These are phyloP conservation scores for Mikania micrantha DNA, from an alignment of 129 eudicot species.

Conservation along the genomic window DNA sequence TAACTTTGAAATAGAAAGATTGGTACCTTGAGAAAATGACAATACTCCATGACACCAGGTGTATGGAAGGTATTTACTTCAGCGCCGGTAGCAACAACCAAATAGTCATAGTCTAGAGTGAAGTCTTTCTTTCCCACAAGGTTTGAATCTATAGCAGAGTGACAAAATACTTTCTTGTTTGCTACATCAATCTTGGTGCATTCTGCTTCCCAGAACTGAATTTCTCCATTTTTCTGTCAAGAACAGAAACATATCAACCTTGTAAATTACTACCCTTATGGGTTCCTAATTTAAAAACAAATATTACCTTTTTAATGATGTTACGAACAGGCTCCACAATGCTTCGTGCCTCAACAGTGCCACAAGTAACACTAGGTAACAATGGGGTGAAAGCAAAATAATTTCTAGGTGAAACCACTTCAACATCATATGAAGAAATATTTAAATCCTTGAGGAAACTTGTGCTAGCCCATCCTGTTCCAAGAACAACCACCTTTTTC, in stretches of 20 bases:
- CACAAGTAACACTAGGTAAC: conserved; percentile 93
- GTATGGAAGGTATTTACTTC: conserved; percentile 80
- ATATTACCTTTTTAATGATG: conserved; percentile 61
- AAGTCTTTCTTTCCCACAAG: conserved; percentile 57
- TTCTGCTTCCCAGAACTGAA: conserved; percentile 82
- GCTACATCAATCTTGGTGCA: conserved; percentile 65
- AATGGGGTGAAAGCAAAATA: conserved; percentile 97
- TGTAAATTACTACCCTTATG: neutral
- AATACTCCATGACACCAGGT: conserved; percentile 82
- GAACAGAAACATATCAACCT: neutral
- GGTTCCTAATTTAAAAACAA: neutral
- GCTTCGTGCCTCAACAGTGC: conserved; percentile 94
- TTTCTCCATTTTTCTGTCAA: conserved; percentile 60
- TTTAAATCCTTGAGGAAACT: conserved; percentile 79
- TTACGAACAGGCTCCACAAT: conserved; percentile 88
- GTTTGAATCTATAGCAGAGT: conserved; percentile 38
- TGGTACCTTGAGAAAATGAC: conserved; percentile 86
- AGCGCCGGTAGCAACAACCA: conserved; percentile 79
- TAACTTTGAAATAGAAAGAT: neutral
- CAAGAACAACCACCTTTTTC: conserved; percentile 80
- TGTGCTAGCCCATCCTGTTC: conserved; percentile 93
- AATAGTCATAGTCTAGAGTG: conserved; percentile 64
- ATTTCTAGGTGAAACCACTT: conserved; percentile 90
- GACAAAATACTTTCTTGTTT: conserved; percentile 62
- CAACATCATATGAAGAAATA: conserved; percentile 74